Evolutionary conservation across 106 monocot genomes (phyloP), one percentile per base, ranked within the genome.

Genomic region (Alisma plantagoaquatica): DNA sequence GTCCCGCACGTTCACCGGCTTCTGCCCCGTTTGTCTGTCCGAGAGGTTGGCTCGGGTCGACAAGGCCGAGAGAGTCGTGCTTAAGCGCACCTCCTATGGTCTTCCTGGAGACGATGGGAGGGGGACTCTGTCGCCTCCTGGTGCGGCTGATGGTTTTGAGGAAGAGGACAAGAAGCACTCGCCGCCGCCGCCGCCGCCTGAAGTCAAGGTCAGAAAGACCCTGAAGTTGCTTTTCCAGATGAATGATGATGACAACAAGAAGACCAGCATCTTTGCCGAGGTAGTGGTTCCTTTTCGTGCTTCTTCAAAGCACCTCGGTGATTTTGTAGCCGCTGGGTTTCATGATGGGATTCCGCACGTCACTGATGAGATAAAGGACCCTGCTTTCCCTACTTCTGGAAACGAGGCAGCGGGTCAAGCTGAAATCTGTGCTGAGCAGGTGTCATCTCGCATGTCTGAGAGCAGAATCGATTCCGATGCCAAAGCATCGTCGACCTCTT

Each of bases 171-270:
- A n/a, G n/a, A n/a, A n/a, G n/a, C n/a, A n/a, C n/a, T n/a, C n/a
- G n/a, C n/a, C n/a, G n/a, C n/a, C n/a, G n/a, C n/a, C n/a, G n/a
- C n/a, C n/a, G n/a, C 3, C 43, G 31, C 49, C 15, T 17, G 67
- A 62, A 4, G 42, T 23, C 19, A 45, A 43, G 56, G 66, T 65
- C 12, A 70, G 88, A 46, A 87, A 54, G 50, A 94, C 87, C 15
- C 61, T 94, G n/a, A 31, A 67, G 23, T 73, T 64, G 8, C 52
- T 94, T 33, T 94, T 94, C 60, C 77, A 73, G 41, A 62, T 94
- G 46, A 87, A 94, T 31, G 94, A 94, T 77, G 94, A 94, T 31
- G 94, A 94, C 75, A 41, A 69, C 25, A 27, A 53, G 30, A 60
- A 61, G 17, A 3, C 12, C 18, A 45, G 20, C 25, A 32, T 2